Evolutionary conservation across 2,329 filamentous ascomycete genomes (phyloP), one percentile per base, ranked within the genome.

Genomic region (Calonectria leucothoes): DNA sequence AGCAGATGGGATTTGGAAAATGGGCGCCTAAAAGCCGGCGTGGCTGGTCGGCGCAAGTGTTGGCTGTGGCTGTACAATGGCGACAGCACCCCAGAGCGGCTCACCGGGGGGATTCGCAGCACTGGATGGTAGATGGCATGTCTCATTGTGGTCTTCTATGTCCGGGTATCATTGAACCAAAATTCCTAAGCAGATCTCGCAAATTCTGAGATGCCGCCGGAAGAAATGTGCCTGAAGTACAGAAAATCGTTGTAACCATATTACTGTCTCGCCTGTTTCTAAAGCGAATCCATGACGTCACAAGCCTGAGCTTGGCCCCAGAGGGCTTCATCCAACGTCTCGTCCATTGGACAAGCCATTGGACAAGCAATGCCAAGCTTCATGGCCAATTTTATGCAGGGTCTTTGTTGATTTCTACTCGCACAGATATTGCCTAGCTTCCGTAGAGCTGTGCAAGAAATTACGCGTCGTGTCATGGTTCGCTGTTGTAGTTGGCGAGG

Each of bases 1-100:
- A 70, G 65, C 8, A 49, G 55, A 70, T n/a, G 59, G 6, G 80
- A 80, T 12, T 71, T 75, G 7, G 78, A 76, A 29, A 82, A 80
- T 20, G 70, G 25, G 66, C 80, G 78, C 37, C 33, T 33, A 11
- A 76, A 69, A 1, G 45, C 33, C 20, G 31, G 63, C 2, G 61
- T 55, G 11, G 20, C 31, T 1, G 49, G 33, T 35, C 70, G 72
- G 10, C 73, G 51, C 14, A 71, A 29, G 23, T 67, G 71, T 61
- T 70, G 6, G 48, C 68, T 52, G 20, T 74, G 49, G 49, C 31
- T 23, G n/a, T 39, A 57, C 23, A 72, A 65, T 20, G 73, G 64
- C 31, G 72, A 66, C 2, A 55, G 31, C 27, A 69, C 61, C 10
- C 65, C 2, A 37, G 69, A 15, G 55, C 75, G 72, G n/a, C 72